Conservation (phyloP, 495 filamentous ascomycete genomes). For the Lophiotrema nucula region DNA sequence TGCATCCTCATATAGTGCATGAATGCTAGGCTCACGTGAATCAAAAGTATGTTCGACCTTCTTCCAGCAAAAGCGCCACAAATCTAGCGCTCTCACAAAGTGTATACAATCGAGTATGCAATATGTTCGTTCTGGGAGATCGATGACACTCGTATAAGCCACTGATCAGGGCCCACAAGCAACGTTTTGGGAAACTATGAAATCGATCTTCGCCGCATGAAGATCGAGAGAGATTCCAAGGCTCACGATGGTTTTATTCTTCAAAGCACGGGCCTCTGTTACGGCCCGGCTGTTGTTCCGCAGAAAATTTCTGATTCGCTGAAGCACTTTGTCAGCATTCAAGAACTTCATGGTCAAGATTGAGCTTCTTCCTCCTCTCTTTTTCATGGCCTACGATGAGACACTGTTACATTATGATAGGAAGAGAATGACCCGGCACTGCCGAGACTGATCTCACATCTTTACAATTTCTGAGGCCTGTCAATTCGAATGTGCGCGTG, state of each 20-base stretch:
- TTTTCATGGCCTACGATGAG: conserved; percentile 56
- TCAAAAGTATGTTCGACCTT: conserved; percentile 35
- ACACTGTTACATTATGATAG: conserved; percentile 54
- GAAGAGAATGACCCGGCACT: conserved; percentile 57
- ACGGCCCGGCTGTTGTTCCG: too few relatives aligned
- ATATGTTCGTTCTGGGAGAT: conserved; percentile 61
- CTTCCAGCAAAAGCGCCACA: conserved; percentile 41
- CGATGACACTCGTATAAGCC: conserved; percentile 60
- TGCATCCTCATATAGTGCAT: too few relatives aligned
- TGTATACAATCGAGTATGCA: conserved; percentile 48
- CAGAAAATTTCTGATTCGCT: not conserved
- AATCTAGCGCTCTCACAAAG: conserved; percentile 27
- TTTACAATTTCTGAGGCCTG: conserved; percentile 48
- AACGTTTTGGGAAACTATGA: conserved; percentile 56
- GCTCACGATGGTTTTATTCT: not conserved
- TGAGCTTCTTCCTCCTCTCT: conserved; percentile 15
- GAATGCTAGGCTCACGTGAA: too few relatives aligned
- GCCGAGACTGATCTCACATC: conserved; percentile 53
- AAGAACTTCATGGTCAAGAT: too few relatives aligned
- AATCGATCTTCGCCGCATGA: conserved; percentile 61
- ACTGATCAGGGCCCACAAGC: conserved; percentile 49
- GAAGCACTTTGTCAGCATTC: too few relatives aligned
- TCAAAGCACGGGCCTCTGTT: not conserved
- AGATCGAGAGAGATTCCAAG: conserved; percentile 44
- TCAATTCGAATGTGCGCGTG: not conserved